A percentile compares a stretch with the other conserved stretches of the same genome.
Evolutionary conservation across 2,329 filamentous ascomycete genomes (phyloP).

Genomic region (Microascus cirrosus): DNA sequence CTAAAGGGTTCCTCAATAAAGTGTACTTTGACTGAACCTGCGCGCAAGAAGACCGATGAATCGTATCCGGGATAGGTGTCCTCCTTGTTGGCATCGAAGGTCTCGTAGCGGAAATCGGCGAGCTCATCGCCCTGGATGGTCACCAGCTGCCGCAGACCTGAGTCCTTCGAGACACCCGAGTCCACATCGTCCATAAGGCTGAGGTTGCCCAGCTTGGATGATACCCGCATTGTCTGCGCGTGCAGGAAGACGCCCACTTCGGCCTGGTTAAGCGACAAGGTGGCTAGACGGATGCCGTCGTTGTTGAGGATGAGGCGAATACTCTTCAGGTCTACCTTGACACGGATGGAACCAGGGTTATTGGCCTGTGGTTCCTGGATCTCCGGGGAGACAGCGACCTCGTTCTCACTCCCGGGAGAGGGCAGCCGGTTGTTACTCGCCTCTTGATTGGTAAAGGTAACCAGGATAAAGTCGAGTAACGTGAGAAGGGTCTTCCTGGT

Average conservation of each 20-base stretch:
- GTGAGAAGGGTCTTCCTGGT: conserved; percentile 89
- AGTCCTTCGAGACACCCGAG: conserved; percentile 71
- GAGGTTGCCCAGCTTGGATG: conserved; percentile 75
- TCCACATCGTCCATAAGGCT: conserved; percentile 91
- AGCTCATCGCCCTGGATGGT: conserved; percentile 93
- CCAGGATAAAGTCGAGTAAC: conserved; percentile 82
- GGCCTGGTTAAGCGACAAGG: conserved; percentile 82
- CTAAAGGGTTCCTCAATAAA: conserved; percentile 96
- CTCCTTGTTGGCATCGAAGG: conserved; percentile 62
- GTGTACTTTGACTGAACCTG: conserved; percentile 92
- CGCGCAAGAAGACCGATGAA: conserved; percentile 78
- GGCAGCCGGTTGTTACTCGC: conserved; percentile 17
- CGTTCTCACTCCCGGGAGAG: conserved; percentile 16
- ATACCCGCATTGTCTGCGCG: conserved; percentile 77
- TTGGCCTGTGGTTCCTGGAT: conserved; percentile 21
- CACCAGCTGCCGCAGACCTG: conserved; percentile 73
- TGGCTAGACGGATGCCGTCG: conserved; percentile 89
- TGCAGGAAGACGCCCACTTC: conserved; percentile 83
- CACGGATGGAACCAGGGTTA: conserved; percentile 64
- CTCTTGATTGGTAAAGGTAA: conserved; percentile 67
- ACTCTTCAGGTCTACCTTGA: conserved; percentile 87
- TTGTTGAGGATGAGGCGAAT: conserved; percentile 95
- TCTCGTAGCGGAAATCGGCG: conserved; percentile 95
- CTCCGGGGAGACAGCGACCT: conserved; percentile 26
- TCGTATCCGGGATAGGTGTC: conserved; percentile 87